Evolutionary conservation across 495 filamentous ascomycete genomes (phyloP).

Genomic region (Acidiella bohemica): DNA sequence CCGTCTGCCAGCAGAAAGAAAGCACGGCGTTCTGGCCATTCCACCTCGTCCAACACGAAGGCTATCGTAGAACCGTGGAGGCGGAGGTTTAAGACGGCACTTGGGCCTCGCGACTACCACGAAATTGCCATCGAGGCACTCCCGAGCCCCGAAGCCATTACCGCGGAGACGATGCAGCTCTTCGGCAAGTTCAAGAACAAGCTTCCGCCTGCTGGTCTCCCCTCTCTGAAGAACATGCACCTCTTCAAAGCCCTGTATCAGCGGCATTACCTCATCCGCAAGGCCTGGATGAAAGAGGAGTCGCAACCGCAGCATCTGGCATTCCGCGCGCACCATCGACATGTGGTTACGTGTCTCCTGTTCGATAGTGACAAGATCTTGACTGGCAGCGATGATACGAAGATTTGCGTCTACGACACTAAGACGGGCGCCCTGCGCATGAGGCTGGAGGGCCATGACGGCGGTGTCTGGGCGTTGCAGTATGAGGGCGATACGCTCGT

Average conservation of each 20-base stretch:
- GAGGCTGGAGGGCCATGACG: slow-evolving; percentile 83
- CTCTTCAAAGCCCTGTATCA: slow-evolving; percentile 95
- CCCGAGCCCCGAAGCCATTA: slow-evolving; percentile 46
- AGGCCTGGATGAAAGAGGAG: slow-evolving; percentile 76
- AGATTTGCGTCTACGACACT: slow-evolving; percentile 97
- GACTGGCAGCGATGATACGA: slow-evolving; percentile 92
- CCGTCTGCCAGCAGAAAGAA: slow-evolving; percentile 24
- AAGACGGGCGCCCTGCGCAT: slow-evolving; percentile 77
- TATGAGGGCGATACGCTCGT: slow-evolving; percentile 92
- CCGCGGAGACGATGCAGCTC: not conserved
- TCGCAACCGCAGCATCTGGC: slow-evolving; percentile 87
- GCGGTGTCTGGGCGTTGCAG: slow-evolving; percentile 94
- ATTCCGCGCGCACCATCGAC: slow-evolving; percentile 85
- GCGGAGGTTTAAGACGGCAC: slow-evolving; percentile 35
- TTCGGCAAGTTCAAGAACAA: too few relatives aligned
- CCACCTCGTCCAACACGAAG: slow-evolving; percentile 16
- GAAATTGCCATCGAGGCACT: slow-evolving; percentile 67
- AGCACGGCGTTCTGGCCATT: slow-evolving; percentile 37
- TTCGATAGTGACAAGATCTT: slow-evolving; percentile 97
- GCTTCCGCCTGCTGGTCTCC: slow-evolving; percentile 48
- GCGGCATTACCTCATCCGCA: slow-evolving; percentile 74
- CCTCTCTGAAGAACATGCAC: slow-evolving; percentile 66
- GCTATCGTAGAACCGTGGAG: slow-evolving; percentile 33
- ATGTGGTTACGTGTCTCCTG: slow-evolving; percentile 95
- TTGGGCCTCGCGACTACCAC: slow-evolving; percentile 78